These are phyloP conservation scores for Thermomucor indicae-seudaticae DNA, from an alignment of 371 early-diverging fungal species.

Conservation along the genomic window DNA sequence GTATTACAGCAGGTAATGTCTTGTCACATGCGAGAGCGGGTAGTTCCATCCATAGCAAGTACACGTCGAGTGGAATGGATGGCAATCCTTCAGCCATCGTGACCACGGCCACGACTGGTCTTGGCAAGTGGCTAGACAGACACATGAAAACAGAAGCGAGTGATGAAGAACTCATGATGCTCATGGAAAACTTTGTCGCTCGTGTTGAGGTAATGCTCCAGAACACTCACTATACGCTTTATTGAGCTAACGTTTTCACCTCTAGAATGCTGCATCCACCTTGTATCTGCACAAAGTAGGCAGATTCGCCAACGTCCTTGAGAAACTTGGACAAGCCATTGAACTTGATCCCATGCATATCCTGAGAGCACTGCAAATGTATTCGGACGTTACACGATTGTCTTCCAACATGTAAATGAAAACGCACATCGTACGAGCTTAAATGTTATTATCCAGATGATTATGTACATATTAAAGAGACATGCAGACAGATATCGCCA, in stretches of 20 bases:
- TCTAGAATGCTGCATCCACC: slow-evolving; percentile 48
- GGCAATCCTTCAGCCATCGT: slow-evolving; percentile 11
- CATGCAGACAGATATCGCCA: too few relatives aligned
- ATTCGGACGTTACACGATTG: slow-evolving; percentile 32
- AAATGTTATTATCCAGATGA: too few relatives aligned
- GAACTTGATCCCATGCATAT: slow-evolving; percentile 47
- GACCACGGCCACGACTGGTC: slow-evolving; percentile 15
- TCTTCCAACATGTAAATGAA: too few relatives aligned
- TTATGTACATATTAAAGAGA: too few relatives aligned
- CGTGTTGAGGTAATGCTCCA: slow-evolving; percentile 50
- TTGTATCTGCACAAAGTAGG: slow-evolving; percentile 47
- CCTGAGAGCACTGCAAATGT: slow-evolving; percentile 52
- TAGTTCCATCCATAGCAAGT: slow-evolving; percentile 18
- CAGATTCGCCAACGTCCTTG: slow-evolving; percentile 40
- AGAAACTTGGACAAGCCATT: slow-evolving; percentile 44
- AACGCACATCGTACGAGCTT: too few relatives aligned
- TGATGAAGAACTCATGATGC: slow-evolving; percentile 51
- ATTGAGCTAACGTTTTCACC: not conserved
- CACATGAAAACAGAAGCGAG: slow-evolving; percentile 32
- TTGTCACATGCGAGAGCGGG: slow-evolving; percentile 16
- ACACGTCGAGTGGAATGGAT: slow-evolving; percentile 4
- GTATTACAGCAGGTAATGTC: slow-evolving; percentile 31
- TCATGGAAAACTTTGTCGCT: slow-evolving; percentile 58
- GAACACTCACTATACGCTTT: too few relatives aligned
- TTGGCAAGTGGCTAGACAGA: slow-evolving; percentile 15